phyloP scores from a whole-genome alignment of 2,329 filamentous ascomycete genomes.

The Colletotrichum siamense region DNA sequence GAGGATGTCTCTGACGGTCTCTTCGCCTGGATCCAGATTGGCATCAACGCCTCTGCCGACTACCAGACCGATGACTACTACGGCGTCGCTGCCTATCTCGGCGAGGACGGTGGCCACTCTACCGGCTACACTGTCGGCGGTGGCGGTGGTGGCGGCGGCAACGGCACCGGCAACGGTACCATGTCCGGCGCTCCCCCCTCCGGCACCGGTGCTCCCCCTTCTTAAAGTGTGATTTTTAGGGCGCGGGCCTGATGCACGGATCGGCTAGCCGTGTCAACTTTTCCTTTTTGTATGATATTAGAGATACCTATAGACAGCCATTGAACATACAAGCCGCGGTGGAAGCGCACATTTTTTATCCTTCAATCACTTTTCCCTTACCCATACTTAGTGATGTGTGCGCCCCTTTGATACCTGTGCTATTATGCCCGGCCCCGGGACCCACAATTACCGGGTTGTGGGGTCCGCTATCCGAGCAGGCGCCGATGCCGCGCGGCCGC shows the following conservation, averaged over 20 bases:
- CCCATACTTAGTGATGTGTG: not conserved
- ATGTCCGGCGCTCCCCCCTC: constrained; percentile 4
- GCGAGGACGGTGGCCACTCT: constrained; percentile 8
- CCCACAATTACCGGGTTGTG: not conserved
- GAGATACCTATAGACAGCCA: not conserved
- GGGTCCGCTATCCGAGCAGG: not conserved
- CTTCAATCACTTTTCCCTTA: not conserved
- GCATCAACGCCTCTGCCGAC: constrained; percentile 44
- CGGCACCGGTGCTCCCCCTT: not conserved
- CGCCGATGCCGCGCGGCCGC: not conserved
- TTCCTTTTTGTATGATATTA: not conserved
- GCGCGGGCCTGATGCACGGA: not conserved
- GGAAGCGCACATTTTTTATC: not conserved
- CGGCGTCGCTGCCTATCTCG: constrained; percentile 9
- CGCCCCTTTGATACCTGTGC: not conserved
- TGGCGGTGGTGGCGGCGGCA: not conserved
- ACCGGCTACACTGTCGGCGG: not conserved
- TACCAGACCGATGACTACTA: constrained; percentile 19
- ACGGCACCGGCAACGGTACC: not conserved
- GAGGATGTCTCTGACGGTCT: constrained; percentile 56
- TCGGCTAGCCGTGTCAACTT: not conserved
- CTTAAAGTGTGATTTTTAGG: not conserved
- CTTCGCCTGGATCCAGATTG: constrained; percentile 60
- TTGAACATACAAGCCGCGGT: not conserved
- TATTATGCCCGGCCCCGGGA: not conserved